These are phyloP conservation scores for Coccomyxa sp. DNA, from an alignment of 139 green algal genomes.

Conservation along the genomic window DNA sequence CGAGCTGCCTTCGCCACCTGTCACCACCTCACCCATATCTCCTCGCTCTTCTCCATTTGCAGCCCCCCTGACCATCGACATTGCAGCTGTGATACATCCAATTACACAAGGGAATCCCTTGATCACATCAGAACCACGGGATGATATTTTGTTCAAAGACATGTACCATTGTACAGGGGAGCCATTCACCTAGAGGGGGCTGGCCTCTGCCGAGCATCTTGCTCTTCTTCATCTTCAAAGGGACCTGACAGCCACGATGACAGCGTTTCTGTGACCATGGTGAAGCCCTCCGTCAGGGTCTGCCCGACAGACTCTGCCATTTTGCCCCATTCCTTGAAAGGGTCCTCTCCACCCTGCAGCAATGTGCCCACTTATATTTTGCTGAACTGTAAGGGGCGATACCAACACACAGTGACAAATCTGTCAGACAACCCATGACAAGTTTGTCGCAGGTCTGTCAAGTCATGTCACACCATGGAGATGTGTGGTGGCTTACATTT, in stretches of 20 bases:
- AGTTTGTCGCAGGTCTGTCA: not conserved
- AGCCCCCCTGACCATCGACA: too few relatives aligned
- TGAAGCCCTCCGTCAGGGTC: not conserved
- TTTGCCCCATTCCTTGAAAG: not conserved
- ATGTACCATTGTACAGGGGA: too few relatives aligned
- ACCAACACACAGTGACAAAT: not conserved
- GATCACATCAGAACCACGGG: too few relatives aligned
- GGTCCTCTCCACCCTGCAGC: not conserved
- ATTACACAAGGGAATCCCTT: too few relatives aligned
- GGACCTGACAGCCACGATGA: not conserved
- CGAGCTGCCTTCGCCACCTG: too few relatives aligned
- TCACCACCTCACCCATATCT: too few relatives aligned
- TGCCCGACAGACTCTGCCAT: not conserved
- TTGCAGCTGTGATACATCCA: too few relatives aligned
- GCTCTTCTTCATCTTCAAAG: not conserved
- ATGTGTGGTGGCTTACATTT: not conserved
- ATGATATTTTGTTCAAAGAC: too few relatives aligned
- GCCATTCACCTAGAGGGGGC: too few relatives aligned
- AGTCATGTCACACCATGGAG: not conserved
- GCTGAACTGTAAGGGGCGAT: not conserved
- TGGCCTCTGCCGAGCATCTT: not conserved
- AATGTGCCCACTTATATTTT: not conserved
- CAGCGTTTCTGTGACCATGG: not conserved
- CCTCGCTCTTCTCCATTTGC: too few relatives aligned
- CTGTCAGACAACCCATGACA: not conserved